Conservation (phyloP, 1,284 basidiomycete species). For the Melampsora americana region DNA sequence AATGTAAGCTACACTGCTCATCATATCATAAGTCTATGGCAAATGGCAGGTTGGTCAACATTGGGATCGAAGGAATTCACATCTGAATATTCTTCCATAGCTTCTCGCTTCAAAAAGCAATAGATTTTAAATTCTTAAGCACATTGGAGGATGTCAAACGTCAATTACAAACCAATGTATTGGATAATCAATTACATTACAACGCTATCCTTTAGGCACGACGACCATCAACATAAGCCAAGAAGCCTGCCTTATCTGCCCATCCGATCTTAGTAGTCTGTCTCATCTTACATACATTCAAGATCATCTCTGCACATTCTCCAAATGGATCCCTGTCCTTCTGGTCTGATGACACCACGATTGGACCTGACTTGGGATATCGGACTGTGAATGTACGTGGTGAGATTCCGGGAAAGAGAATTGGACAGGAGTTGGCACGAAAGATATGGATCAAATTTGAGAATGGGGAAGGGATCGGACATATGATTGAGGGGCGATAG, state of each 20-base stretch:
- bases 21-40: too few relatives aligned
- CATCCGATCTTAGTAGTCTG: slow-evolving; percentile 15
- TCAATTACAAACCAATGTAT: too few relatives aligned
- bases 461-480: slow-evolving; percentile 24
- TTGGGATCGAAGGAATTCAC: too few relatives aligned
- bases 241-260: slow-evolving; percentile 13
- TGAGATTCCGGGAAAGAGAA: slow-evolving; percentile 9
- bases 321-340: not conserved
- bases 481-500: slow-evolving; percentile 29
- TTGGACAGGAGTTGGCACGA: slow-evolving; percentile 6
- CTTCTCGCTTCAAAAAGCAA: too few relatives aligned
- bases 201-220: not conserved
- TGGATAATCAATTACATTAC: too few relatives aligned
- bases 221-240: slow-evolving; percentile 15
- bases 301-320: not conserved
- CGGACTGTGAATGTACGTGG: slow-evolving; percentile 16
- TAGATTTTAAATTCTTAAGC: too few relatives aligned
- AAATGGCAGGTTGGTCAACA: too few relatives aligned
- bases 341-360: not conserved
- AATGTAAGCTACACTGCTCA: too few relatives aligned
- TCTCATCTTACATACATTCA: slow-evolving; percentile 22
- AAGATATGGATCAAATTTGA: slow-evolving; percentile 9
- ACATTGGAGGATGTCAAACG: too few relatives aligned
- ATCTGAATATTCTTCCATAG: too few relatives aligned
- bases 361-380: slow-evolving; percentile 10